Evolutionary conservation across 306 rosid genomes (phyloP), one percentile per base, ranked within the genome.

Genomic region (Spatholobus suberectus): DNA sequence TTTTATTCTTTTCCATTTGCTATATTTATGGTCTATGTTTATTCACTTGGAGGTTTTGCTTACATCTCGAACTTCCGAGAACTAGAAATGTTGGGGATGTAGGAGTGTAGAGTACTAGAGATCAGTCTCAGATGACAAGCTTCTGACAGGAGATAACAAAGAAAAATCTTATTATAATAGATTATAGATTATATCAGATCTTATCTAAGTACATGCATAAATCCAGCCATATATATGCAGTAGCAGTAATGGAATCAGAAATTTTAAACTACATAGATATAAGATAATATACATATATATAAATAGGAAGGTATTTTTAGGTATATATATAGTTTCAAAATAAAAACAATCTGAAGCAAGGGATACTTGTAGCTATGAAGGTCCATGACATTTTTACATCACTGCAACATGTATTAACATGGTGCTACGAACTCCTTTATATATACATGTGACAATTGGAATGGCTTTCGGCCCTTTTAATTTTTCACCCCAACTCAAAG

Each of bases 341-440:
- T 29, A 29, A 29, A 29, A 29, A 3, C 32, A 29, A 29, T 46
- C 17, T 13, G 52, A 46, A 12, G 52, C 4, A 13, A 46, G 52
- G 52, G 52, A 49, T 49, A 49, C 20, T 15, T 54, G 52, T 46
- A 14, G 52, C 3, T 57, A 40, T 8, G 26, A 43, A 46, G 34
- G 70, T 32, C 70, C 77, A 54, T 81, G 26, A 26, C 3, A 82
- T 68, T 32, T 76, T 68, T 76, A 82, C 77, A 76, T n/a, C n/a
- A n/a, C n/a, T n/a, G n/a, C n/a, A n/a, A n/a, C n/a, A n/a, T n/a
- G n/a, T n/a, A n/a, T n/a, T n/a, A n/a, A n/a, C n/a, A n/a, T n/a
- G n/a, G n/a, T n/a, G n/a, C n/a, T n/a, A n/a, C n/a, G n/a, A n/a
- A n/a, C n/a, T n/a, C n/a, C n/a, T n/a, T n/a, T n/a, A n/a, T n/a